Evolutionary conservation across 208 protist genomes (phyloP).

Genomic region (Acanthamoeba healyi): DNA sequence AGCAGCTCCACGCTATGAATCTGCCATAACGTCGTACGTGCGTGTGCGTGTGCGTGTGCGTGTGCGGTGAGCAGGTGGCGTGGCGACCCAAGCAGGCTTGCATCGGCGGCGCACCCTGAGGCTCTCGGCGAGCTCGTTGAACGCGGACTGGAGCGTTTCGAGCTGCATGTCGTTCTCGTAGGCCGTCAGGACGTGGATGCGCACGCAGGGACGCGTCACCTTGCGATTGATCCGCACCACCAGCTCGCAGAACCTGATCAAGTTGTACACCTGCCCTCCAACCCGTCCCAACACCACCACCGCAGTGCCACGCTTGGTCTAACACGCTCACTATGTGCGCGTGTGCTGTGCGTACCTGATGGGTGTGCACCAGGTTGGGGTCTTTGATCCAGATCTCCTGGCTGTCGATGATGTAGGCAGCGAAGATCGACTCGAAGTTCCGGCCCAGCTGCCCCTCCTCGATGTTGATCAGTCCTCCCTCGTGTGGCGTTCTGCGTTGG

Average conservation of each 20-base stretch:
- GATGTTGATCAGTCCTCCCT: constrained; percentile 2
- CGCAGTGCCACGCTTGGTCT: too few species aligned
- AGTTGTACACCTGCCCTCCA: constrained; percentile 1
- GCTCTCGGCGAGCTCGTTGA: constrained; percentile 15
- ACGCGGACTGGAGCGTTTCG: background rate
- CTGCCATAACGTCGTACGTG: background rate
- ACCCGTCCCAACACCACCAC: too few species aligned
- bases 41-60: too few species aligned
- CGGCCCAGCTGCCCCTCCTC: constrained; percentile 36
- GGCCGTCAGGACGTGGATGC: constrained; percentile 16
- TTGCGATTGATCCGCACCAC: constrained; percentile 60
- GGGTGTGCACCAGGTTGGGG: background rate
- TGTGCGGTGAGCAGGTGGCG: too few species aligned
- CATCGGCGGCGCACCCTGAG: background rate
- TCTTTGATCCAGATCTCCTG: background rate
- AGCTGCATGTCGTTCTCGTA: constrained; percentile 51
- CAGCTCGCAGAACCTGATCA: constrained; percentile 41
- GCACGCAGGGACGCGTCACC: background rate
- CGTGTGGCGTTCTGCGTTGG: background rate
- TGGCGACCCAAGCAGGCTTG: too few species aligned
- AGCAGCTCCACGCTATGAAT: background rate
- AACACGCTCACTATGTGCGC: too few species aligned
- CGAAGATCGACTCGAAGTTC: constrained; percentile 48
- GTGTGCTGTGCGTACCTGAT: constrained; percentile 2
- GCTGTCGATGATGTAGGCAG: constrained; percentile 1